These are phyloP conservation scores for Albifimbria verrucaria DNA, from an alignment of 2,329 filamentous ascomycete genomes.

Conservation along the genomic window DNA sequence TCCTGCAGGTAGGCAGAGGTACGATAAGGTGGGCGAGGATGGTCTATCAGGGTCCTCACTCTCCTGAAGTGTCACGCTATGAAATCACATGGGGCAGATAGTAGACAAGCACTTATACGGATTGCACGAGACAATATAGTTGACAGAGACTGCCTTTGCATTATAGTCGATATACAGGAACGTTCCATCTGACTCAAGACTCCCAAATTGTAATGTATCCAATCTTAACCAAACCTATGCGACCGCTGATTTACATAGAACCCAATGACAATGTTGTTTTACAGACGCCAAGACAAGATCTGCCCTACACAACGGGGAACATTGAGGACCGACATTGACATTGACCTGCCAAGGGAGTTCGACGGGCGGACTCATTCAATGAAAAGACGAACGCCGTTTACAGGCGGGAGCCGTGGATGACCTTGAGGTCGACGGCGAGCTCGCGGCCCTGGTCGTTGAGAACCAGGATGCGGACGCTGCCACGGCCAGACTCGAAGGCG, in stretches of 20 bases:
- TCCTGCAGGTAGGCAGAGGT: too few relatives aligned
- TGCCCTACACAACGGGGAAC: slow-evolving; percentile 12
- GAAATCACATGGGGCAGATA: too few relatives aligned
- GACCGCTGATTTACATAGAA: slow-evolving; percentile 18
- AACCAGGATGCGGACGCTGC: slow-evolving; percentile 91
- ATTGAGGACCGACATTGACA: slow-evolving; percentile 10
- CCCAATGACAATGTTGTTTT: slow-evolving; percentile 20
- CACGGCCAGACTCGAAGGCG: slow-evolving; percentile 87
- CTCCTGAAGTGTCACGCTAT: too few relatives aligned
- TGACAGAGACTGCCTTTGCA: slow-evolving; percentile 28
- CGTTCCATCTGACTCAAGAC: slow-evolving; percentile 39
- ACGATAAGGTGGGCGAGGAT: too few relatives aligned
- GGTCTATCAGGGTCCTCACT: too few relatives aligned
- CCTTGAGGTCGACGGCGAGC: slow-evolving; percentile 98
- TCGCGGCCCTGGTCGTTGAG: slow-evolving; percentile 91
- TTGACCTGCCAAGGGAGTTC: slow-evolving; percentile 9
- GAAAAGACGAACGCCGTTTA: slow-evolving; percentile 33
- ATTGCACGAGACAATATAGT: slow-evolving; percentile 8
- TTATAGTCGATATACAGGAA: slow-evolving; percentile 38
- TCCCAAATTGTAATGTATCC: slow-evolving; percentile 30
- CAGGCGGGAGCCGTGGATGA: slow-evolving; percentile 77
- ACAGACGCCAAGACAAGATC: slow-evolving; percentile 15
- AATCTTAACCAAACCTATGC: slow-evolving; percentile 22
- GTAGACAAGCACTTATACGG: too few relatives aligned
- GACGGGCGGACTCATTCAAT: not conserved